Conservation (phyloP, 495 filamentous ascomycete genomes). For the Emericellopsis terricola region DNA sequence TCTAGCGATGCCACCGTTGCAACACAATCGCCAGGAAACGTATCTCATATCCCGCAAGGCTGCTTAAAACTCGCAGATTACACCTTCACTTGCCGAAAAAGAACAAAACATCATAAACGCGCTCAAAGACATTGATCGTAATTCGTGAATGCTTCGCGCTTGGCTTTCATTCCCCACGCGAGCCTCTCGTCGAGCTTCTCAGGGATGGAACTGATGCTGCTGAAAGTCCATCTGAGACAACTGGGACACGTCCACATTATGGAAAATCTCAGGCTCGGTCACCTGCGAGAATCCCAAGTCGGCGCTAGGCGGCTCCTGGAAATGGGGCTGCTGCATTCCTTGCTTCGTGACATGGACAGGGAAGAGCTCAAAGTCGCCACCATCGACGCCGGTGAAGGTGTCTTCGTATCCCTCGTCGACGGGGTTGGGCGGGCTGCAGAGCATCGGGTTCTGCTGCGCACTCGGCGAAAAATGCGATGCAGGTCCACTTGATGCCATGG, state of each 20-base stretch:
- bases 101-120: too few species aligned
- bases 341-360: slow-evolving; percentile 9
- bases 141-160: too few species aligned
- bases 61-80: too few species aligned
- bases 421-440: slow-evolving; percentile 37
- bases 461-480: slow-evolving; percentile 39
- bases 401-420: slow-evolving; percentile 33
- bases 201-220: too few species aligned
- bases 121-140: too few species aligned
- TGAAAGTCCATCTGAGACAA: too few species aligned
- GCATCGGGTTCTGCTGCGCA: slow-evolving; percentile 43
- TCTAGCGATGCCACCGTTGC: too few species aligned
- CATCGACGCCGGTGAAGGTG: slow-evolving; percentile 12
- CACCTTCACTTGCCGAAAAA: too few species aligned
- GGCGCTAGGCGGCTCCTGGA: slow-evolving; percentile 3
- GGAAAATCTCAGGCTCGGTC: slow-evolving; percentile 4
- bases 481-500: slow-evolving; percentile 5
- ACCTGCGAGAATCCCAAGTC: slow-evolving; percentile 4
- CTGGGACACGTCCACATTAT: neutral
- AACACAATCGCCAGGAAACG: too few species aligned
- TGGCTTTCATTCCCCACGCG: too few species aligned
- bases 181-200: too few species aligned
- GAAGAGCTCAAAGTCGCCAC: slow-evolving; percentile 32
- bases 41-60: too few species aligned
- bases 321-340: slow-evolving; percentile 6